phyloP scores from a whole-genome alignment of 495 filamentous ascomycete species.

The Hyaloscypha finlandica region DNA sequence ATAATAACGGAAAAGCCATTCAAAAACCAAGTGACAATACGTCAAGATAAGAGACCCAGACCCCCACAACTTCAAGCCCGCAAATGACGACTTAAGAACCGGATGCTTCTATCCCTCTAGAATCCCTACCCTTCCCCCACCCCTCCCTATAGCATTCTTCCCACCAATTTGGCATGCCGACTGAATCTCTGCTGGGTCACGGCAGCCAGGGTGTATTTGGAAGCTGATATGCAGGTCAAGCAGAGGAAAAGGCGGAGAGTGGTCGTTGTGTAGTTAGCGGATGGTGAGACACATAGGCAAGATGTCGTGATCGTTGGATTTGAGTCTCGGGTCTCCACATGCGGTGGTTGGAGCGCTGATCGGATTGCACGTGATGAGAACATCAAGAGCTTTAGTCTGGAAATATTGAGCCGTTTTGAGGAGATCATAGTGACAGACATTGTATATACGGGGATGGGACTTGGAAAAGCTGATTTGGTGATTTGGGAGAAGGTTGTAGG shows the following conservation, averaged over 20 bases:
- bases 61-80: neutral
- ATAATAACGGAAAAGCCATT: neutral
- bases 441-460: no score
- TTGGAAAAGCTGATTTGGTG: no score
- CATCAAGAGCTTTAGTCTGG: neutral
- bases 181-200: neutral
- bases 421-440: no score
- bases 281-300: slow-evolving; percentile 3
- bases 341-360: neutral
- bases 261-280: slow-evolving; percentile 3
- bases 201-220: neutral
- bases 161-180: neutral
- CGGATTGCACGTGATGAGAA: neutral
- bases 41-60: neutral
- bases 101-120: neutral
- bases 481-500: no score
- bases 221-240: neutral
- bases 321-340: neutral
- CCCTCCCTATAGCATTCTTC: neutral
- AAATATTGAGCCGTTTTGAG: neutral
- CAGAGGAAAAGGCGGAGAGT: neutral
- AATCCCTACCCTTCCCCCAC: neutral
- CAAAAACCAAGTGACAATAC: neutral
- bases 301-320: slow-evolving; percentile 26
- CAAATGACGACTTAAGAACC: neutral